Base-by-base conservation (phyloP, 805 yeast species). In the Clavispora carvajalis region DNA sequence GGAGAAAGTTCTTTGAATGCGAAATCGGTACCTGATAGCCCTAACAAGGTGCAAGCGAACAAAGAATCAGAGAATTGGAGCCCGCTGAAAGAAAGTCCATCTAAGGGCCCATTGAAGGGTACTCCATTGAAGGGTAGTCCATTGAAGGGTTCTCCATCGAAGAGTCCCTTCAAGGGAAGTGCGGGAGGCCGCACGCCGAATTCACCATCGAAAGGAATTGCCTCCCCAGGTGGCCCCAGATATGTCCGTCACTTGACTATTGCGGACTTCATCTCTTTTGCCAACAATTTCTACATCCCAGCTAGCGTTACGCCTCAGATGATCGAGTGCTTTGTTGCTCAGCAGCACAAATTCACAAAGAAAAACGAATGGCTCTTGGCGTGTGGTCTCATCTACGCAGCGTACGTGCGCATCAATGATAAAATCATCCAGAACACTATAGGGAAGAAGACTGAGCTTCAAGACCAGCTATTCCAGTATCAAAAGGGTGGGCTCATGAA, bases 351-450 rank as follows among this genome's bases (percentile, higher is more conserved):
- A 47, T 72, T 81, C 29, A 46, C 50, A n/a, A 68, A 65, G 44
- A 73, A 73, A 25, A 78, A 75, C 43, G 82, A 80, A 29, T 83
- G 89, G 88, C 77, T 79, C 7, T 57, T 84, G 17, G 75, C 83
- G 3, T 80, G 85, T 55, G 90, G 90, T 0, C 54, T 84, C 46
- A 69, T 82, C 1, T 66, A 81, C 25, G 73, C 81, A 15, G 80
- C 82, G 11, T 79, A 77, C 40, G 62, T 69, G 15, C 66, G 79
- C 12, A 67, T 82, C 23, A 79, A 80, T 55, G 70, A 73, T 41
- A 65, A 65, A 17, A 54, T 67, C 24, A 56, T 82, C 12, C 54
- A 62, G 3, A 54, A 60, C 10, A 74, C 73, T 36, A 64, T 79
- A 5, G 79, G 84, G 1, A 67, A 73, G 18, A 74, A 68, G 41